These are phyloP conservation scores for Fusarium musae DNA, from an alignment of 2,329 filamentous ascomycete genomes.

Conservation along the genomic window DNA sequence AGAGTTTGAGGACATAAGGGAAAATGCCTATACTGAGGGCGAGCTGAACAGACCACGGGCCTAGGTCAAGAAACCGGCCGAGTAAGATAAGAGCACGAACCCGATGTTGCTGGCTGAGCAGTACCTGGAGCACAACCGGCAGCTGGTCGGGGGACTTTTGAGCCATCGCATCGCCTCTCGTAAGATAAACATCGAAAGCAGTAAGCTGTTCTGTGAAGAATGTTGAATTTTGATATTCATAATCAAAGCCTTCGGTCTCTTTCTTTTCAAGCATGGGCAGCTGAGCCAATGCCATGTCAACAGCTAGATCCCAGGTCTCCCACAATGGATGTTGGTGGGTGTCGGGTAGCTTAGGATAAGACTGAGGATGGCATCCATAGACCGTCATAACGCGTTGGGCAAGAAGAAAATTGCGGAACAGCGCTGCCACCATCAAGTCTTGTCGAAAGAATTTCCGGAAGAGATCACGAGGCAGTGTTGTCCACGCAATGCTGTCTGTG, in stretches of 20 bases:
- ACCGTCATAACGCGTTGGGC: conserved; percentile 96
- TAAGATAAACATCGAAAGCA: conserved; percentile 95
- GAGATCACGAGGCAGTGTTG: conserved; percentile 85
- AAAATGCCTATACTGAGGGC: conserved; percentile 98
- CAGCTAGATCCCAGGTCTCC: conserved; percentile 97
- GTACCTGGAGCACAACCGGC: conserved; percentile 93
- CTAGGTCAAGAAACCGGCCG: conserved; percentile 92
- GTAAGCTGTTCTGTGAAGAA: conserved; percentile 98
- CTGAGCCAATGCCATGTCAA: conserved; percentile 93
- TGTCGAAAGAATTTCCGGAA: conserved; percentile 98
- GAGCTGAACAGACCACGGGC: conserved; percentile 98
- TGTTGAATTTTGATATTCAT: conserved; percentile 92
- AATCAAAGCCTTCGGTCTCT: conserved; percentile 77
- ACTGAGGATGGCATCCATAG: conserved; percentile 95
- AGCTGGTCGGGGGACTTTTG: conserved; percentile 93
- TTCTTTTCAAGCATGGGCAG: conserved; percentile 85
- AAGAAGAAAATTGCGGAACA: conserved; percentile 95
- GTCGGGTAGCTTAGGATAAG: conserved; percentile 89
- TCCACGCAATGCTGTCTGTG: conserved; percentile 99
- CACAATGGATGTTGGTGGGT: conserved; percentile 95
- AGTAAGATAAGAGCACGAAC: conserved; percentile 90
- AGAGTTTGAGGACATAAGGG: conserved; percentile 95
- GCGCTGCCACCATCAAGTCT: conserved; percentile 97
- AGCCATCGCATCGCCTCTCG: conserved; percentile 80
- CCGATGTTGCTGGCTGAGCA: conserved; percentile 94